Base-by-base conservation (phyloP, 2,329 filamentous ascomycete genomes). In the Epichloe scottii region DNA sequence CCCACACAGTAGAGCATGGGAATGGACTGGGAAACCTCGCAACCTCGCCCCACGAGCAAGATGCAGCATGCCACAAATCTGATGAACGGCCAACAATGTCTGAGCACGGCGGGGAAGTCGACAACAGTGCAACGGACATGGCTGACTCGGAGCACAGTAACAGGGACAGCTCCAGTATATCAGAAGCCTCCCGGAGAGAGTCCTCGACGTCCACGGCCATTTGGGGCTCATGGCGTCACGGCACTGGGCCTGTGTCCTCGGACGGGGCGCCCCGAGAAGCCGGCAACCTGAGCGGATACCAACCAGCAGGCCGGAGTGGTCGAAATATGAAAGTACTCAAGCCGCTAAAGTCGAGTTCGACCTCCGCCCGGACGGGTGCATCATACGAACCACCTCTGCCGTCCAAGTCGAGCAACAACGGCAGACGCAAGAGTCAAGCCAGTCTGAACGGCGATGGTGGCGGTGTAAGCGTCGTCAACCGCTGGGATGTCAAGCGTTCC, bases 301-400 rank as follows among this genome's bases (percentile, higher is more conserved):
- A 88, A 62, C 84, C 83, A 58, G 73, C 83, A 56, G 68, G 81
- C 62, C 73, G 81, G 46, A 68, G 71, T 17, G 69, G 76, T 15
- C 79, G 85, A 47, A 83, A 82, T 48, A 97, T 97, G 85, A 97
- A 95, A 71, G 85, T 96, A 2, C 73, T 97, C 49, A 89, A 89
- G 61, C 83, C 91, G 1, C 77, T 76, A 51, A 93, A 89, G 64
- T 74, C 82, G 5, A 68, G 69, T 21, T 77, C 83, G 0, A 69
- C 70, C 2, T 74, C 75, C 11, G 68, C 70, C 1, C 72, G 72
- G 53, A 74, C 74, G 0, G 75, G 75, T 0, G 59, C 73, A 2
- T 65, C 75, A 2, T 78, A 79, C 52, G 81, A 84, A 55, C 69
- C 74, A 4, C 62, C 73, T 3, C 61, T 70, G 8, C 59, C 70